Evolutionary conservation across 352 stramenopile genomes (phyloP), one percentile per base, ranked within the genome.

Genomic region (Pythium aristosporum): DNA sequence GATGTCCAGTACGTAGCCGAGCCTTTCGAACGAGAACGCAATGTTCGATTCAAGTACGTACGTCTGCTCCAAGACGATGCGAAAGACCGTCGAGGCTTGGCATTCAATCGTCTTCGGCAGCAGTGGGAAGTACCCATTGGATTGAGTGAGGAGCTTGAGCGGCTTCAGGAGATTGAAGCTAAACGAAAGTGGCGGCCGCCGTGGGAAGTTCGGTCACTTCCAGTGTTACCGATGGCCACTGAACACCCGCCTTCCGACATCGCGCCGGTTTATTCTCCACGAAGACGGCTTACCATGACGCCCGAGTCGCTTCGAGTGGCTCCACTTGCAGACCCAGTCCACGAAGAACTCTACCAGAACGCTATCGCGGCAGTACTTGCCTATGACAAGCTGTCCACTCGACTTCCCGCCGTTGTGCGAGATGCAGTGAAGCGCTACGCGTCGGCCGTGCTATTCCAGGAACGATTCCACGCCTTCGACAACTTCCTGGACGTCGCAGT

Each of bases 391-490:
- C 57, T 67, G 10, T 73, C 74, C 49, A 34, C 30, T 0, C n/a
- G 39, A 1, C 68, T 82, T 0, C 65, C 57, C 4, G 15, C 61
- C 1, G 28, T 41, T 1, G n/a, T 73, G 13, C 49, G 37, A 15
- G 32, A 5, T 12, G 60, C 55, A 1, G 23, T 37, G 1, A 39
- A 46, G 37, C 32, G 32, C 4, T 91, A 87, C 50, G 46, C 68
- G 3, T 69, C 41, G 0, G 75, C 82, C 1, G 57, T 79, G 13
- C 58, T 89, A 30, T 91, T 82, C 59, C 65, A 65, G 16, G 76
- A 91, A 3, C 75, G 80, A 2, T 88, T 91, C 43, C 75, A 85
- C 52, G 82, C 82, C 1, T 88, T 91, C 20, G 77, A 88, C 44
- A 70, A 65, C 20, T 80, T 91, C 28, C 54, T 63, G 1, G 54